Percentiles rank a stretch among this genome's conserved stretches.
These are phyloP conservation scores for Pseudogymnoascus sp. DNA, from an alignment of 2,329 filamentous ascomycete genomes.

Conservation along the genomic window DNA sequence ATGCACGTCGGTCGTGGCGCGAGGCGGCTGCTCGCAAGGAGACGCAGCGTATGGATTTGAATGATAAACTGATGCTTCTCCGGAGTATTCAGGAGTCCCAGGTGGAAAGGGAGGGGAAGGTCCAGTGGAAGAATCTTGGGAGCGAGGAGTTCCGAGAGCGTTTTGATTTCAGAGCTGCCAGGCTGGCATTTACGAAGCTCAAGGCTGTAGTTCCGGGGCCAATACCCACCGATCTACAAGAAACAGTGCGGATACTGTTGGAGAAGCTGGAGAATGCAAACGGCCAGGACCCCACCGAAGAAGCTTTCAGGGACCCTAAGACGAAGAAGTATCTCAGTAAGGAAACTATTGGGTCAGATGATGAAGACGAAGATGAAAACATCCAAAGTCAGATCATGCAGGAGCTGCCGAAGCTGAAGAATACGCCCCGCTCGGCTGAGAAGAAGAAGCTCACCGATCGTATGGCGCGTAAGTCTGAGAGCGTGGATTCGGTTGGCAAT, in stretches of 20 bases:
- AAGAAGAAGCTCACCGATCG: slow-evolving; percentile 14
- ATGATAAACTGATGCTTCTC: slow-evolving; percentile 40
- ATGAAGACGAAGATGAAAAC: not conserved
- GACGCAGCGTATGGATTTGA: slow-evolving; percentile 35
- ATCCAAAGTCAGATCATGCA: not conserved
- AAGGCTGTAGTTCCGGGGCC: slow-evolving; percentile 21
- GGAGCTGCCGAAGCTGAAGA: slow-evolving; percentile 10
- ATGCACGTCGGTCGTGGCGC: slow-evolving; percentile 32
- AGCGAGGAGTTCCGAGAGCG: slow-evolving; percentile 35
- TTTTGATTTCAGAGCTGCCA: slow-evolving; percentile 28
- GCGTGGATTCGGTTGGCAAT: slow-evolving; percentile 3
- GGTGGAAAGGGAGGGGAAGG: slow-evolving; percentile 37
- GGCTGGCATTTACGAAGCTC: slow-evolving; percentile 24
- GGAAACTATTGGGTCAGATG: not conserved
- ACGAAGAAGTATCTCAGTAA: not conserved
- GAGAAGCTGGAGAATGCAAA: slow-evolving; percentile 18
- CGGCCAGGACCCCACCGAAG: slow-evolving; percentile 3
- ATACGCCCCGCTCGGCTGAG: not conserved
- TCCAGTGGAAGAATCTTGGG: slow-evolving; percentile 43
- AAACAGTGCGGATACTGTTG: slow-evolving; percentile 21
- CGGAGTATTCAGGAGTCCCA: slow-evolving; percentile 37
- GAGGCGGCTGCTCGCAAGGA: slow-evolving; percentile 38
- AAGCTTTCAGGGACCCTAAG: not conserved
- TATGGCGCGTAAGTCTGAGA: slow-evolving; percentile 16
- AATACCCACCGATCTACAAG: slow-evolving; percentile 25